Evolutionary conservation across 2,329 filamentous ascomycete genomes (phyloP).

Genomic region (Aureobasidium namibiae): DNA sequence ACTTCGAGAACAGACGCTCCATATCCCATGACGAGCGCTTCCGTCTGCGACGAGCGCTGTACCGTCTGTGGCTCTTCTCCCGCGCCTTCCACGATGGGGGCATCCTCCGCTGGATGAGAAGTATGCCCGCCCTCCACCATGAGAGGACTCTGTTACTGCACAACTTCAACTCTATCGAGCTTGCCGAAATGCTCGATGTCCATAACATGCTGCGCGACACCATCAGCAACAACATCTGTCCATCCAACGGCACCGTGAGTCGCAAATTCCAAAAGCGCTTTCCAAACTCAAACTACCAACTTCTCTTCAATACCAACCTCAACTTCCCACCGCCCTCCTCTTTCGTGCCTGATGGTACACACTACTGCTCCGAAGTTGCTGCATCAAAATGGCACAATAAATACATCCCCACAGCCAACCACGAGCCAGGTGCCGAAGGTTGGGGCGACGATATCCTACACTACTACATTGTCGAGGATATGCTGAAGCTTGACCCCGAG

Average conservation of each 20-base stretch:
- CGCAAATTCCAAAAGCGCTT: conserved; percentile 51
- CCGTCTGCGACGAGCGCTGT: conserved; percentile 48
- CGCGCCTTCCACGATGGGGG: conserved; percentile 49
- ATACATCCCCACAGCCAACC: conserved; percentile 11
- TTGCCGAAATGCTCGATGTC: conserved; percentile 53
- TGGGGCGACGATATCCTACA: conserved; percentile 58
- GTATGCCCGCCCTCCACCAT: conserved; percentile 36
- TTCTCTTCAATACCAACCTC: conserved; percentile 46
- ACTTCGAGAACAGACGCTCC: conserved; percentile 47
- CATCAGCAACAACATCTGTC: conserved; percentile 51
- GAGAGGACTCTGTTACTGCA: conserved; percentile 50
- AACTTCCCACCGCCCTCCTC: conserved; percentile 36
- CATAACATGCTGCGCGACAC: conserved; percentile 48
- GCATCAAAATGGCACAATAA: conserved; percentile 15
- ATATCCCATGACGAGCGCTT: conserved; percentile 43
- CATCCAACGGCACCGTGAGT: conserved; percentile 52
- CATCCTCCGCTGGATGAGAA: conserved; percentile 44
- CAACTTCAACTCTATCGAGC: conserved; percentile 48
- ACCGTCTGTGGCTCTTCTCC: conserved; percentile 53
- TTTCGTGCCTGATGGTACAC: conserved; percentile 14
- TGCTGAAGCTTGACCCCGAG: conserved; percentile 54
- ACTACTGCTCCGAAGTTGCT: conserved; percentile 3
- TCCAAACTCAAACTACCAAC: conserved; percentile 40
- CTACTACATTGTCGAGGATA: conserved; percentile 57
- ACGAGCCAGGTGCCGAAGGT: conserved; percentile 45